Evolutionary conservation across 768 basidiomycete genomes (phyloP).

Genomic region (Leccinum subgranulosum): DNA sequence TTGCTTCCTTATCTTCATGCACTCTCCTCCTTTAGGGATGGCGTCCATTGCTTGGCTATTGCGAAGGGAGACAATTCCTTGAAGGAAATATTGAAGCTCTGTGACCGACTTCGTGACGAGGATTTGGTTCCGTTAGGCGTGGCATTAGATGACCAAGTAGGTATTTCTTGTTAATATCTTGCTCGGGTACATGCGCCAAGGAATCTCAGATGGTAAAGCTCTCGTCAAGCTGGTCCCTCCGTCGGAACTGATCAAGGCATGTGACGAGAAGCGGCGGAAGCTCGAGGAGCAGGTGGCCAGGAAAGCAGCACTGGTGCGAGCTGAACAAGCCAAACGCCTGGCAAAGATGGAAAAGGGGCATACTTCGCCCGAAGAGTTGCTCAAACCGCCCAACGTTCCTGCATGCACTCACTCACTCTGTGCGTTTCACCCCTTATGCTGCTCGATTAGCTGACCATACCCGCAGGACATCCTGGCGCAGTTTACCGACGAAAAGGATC

Average conservation of each 20-base stretch:
- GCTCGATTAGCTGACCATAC: no score
- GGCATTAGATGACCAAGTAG: slow-evolving; percentile 95
- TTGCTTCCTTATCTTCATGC: slow-evolving; percentile 86
- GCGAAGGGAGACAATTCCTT: slow-evolving; percentile 59
- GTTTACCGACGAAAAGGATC: no score
- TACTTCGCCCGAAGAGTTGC: slow-evolving; percentile 70
- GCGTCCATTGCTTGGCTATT: slow-evolving; percentile 80
- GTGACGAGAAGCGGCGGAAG: slow-evolving; percentile 83
- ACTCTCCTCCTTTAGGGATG: slow-evolving; percentile 89
- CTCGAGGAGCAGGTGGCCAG: slow-evolving; percentile 74
- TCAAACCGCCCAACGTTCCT: slow-evolving; percentile 75
- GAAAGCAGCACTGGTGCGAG: slow-evolving; percentile 68
- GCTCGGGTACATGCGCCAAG: neutral
- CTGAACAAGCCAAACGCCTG: slow-evolving; percentile 62
- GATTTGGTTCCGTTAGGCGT: slow-evolving; percentile 94
- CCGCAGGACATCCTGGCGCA: no score
- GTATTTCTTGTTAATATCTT: slow-evolving; percentile 36
- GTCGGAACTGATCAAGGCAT: slow-evolving; percentile 71
- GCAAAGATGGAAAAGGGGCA: slow-evolving; percentile 87
- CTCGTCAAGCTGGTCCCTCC: slow-evolving; percentile 90
- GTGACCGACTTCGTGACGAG: slow-evolving; percentile 84
- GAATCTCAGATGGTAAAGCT: slow-evolving; percentile 77
- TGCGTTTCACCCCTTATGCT: no score
- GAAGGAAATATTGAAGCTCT: slow-evolving; percentile 81
- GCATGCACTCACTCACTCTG: no score